Evolutionary conservation across 345 rosid genomes (phyloP).

Genomic region (Pelargonium nanum): DNA sequence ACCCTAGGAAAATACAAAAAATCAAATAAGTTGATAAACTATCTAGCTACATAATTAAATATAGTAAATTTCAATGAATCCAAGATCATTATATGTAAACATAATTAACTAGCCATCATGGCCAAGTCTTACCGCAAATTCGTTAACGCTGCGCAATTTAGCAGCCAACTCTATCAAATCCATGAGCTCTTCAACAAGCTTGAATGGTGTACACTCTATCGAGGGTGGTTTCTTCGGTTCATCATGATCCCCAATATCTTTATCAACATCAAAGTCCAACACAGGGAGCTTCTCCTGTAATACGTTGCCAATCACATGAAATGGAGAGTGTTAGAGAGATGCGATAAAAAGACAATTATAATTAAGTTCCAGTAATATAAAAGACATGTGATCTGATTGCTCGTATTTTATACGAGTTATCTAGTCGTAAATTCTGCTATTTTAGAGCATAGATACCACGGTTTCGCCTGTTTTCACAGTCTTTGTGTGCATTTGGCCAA

Average conservation of each 20-base stretch:
- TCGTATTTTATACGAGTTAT: no score
- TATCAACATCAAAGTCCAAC: slow-evolving; percentile 65
- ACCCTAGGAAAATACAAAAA: no score
- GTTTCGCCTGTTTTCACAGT: no score
- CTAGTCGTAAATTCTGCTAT: no score
- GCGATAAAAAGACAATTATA: neutral
- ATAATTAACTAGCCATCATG: no score
- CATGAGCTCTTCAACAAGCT: slow-evolving; percentile 63
- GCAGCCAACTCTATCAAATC: slow-evolving; percentile 70
- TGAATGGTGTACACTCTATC: slow-evolving; percentile 53
- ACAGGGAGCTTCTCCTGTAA: slow-evolving; percentile 61
- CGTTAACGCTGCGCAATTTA: slow-evolving; percentile 44
- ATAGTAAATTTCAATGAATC: no score
- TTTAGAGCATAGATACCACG: no score
- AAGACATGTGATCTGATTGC: no score
- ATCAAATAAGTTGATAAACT: no score
- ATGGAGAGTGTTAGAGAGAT: neutral
- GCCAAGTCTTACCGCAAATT: slow-evolving; percentile 62
- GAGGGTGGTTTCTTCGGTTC: slow-evolving; percentile 39
- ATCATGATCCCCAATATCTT: slow-evolving; percentile 19
- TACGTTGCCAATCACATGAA: neutral
- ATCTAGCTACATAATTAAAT: neutral
- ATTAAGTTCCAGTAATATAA: no score
- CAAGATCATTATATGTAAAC: no score
- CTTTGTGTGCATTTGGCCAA: no score